Conservation (phyloP, 2,329 filamentous ascomycete genomes). For the Leptographium flavum region DNA sequence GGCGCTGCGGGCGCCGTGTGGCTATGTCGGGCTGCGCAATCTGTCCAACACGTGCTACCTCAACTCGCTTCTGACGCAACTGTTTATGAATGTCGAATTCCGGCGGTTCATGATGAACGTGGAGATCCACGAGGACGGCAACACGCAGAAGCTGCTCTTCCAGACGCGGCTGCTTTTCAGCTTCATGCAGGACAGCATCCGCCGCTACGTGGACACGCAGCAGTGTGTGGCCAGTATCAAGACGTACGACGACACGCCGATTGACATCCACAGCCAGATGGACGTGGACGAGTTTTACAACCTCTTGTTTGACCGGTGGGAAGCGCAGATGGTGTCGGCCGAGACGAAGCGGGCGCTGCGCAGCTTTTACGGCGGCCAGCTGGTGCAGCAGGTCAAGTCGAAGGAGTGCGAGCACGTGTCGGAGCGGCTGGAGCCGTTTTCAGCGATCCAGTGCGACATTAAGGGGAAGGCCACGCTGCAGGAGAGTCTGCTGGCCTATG, state of each 20-base stretch:
- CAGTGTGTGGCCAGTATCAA: constrained; percentile 62
- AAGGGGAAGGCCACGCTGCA: constrained; percentile 75
- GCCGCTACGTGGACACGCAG: constrained; percentile 58
- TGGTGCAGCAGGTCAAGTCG: constrained; percentile 90
- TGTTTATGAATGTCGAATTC: constrained; percentile 91
- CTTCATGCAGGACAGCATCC: constrained; percentile 70
- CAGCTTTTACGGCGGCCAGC: constrained; percentile 78
- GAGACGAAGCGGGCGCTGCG: constrained; percentile 61
- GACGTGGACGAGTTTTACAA: constrained; percentile 98
- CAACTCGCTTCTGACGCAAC: constrained; percentile 84
- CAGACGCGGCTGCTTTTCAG: constrained; percentile 74
- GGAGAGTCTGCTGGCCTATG: constrained; percentile 87
- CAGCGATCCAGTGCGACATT: constrained; percentile 90
- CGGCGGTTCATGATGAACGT: constrained; percentile 66
- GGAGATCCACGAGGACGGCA: constrained; percentile 37
- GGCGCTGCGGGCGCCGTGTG: constrained; percentile 59
- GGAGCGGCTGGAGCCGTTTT: constrained; percentile 78
- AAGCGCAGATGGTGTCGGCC: constrained; percentile 56
- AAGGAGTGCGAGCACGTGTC: constrained; percentile 92
- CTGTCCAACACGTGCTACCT: constrained; percentile 94
- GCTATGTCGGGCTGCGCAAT: constrained; percentile 82
- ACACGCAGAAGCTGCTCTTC: constrained; percentile 52
- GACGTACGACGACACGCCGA: constrained; percentile 67
- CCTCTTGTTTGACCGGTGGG: constrained; percentile 80
- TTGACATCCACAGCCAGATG: constrained; percentile 87